A percentile compares a stretch with the other conserved stretches of the same genome.
phyloP scores from a whole-genome alignment of 192 early-diverging fungal genomes.

The Coemansia sp. region DNA sequence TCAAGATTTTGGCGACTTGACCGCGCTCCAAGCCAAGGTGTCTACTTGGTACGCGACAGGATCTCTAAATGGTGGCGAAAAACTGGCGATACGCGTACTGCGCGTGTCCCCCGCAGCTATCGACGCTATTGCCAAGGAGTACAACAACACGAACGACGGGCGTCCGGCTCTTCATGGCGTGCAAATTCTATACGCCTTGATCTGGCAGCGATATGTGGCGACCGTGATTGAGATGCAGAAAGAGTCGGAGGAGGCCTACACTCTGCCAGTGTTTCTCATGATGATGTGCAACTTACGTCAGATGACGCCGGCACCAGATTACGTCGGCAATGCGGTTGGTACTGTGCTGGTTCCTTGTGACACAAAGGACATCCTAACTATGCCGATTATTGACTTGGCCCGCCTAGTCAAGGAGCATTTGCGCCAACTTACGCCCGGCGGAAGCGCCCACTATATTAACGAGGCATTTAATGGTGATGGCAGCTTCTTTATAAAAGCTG shows the following conservation, averaged over 20 bases:
- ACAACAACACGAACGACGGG: not conserved
- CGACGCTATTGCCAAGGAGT: not conserved
- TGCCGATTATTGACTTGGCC: not conserved
- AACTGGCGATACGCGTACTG: not conserved
- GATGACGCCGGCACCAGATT: conserved; percentile 12
- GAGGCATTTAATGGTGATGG: not conserved
- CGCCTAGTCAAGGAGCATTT: not conserved
- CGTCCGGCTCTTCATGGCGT: not conserved
- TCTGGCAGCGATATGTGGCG: not conserved
- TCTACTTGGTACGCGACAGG: not conserved
- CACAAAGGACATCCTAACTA: not conserved
- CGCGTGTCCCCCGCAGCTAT: not conserved
- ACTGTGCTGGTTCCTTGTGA: conserved; percentile 13
- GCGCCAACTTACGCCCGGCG: not conserved
- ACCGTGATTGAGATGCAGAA: not conserved
- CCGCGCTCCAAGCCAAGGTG: not conserved
- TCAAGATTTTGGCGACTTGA: not conserved
- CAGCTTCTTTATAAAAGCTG: conserved; percentile 1
- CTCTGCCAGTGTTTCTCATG: conserved; percentile 15
- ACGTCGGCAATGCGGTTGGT: conserved; percentile 33
- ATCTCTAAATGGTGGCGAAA: not conserved
- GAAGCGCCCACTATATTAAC: not conserved
- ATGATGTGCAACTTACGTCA: conserved; percentile 26
- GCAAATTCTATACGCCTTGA: not conserved
- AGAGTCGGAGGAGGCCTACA: not conserved